Evolutionary conservation across 2,329 filamentous ascomycete genomes (phyloP), one percentile per base, ranked within the genome.

Genomic region (Xylaria sp.): DNA sequence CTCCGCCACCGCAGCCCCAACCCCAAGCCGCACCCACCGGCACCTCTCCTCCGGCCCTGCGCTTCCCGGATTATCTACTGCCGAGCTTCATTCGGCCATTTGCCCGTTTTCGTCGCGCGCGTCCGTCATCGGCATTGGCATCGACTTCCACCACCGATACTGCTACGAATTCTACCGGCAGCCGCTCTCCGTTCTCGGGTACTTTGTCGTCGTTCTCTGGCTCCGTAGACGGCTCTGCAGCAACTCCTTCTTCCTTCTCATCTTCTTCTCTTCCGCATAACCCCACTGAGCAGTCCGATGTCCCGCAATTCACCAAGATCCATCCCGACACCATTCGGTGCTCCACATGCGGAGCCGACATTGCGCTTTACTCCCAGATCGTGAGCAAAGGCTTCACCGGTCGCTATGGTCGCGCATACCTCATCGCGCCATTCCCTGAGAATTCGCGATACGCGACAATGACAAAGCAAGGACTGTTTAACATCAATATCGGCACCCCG

Each of bases 381-480:
- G 79, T 88, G 46, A 84, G 80, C 63, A 87, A 87, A 70, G 82
- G 83, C 63, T 89, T 88, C 74, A 86, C 81, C 0, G 86, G 86
- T 16, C 83, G 84, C 18, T 80, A 87, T 70, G 86, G 86, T 4
- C 80, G 84, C 23, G 85, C 85, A 10, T 86, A 82, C 68, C 79
- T 89, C 53, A 82, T 88, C 53, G 76, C 81, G 52, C 76, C 76
- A 30, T 30, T 30, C 39, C 71, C 66, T 23, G 68, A 68, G 23
- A 30, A 30, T 30, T 30, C 23, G 23, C 23, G 23, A 30, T 30
- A 30, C 23, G 23, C 23, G 23, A 5, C 4, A 30, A 30, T 30
- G 23, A 30, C 23, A 30, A 30, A 30, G 23, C 23, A 30, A 30
- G 23, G 23, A 30, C 23, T 88, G 19, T 68, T 79, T 55, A 88